Base-by-base conservation (phyloP, 768 basidiomycete species). In the Kockovaella imperatae region DNA sequence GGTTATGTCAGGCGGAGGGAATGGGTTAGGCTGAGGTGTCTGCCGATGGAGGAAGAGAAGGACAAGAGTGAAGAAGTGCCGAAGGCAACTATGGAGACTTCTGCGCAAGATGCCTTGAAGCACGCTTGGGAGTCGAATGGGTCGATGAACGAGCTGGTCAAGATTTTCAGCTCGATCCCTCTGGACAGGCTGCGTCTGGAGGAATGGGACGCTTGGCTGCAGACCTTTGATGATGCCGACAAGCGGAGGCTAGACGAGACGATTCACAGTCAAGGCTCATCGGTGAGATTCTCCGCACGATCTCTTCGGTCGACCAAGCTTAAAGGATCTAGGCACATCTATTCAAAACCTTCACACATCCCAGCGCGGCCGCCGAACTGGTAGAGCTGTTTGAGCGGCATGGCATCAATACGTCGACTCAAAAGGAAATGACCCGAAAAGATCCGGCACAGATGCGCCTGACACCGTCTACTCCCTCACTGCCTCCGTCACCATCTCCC, bases 1-100 rank as follows among this genome's bases (percentile, higher is more conserved):
- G 65, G 65, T 10, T 67, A 62, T 62, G 65, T 67, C 7, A 51
- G 65, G 31, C 25, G 65, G 34, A 42, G 65, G 38, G 62, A 63
- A 48, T 67, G 65, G 65, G 60, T 67, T 18, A 42, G 65, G 17
- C 41, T 67, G 35, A 50, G 64, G 29, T 41, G 38, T 41, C 20
- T 10, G 10, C 36, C 36, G 36, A 20, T 10, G 18, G 36, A 38
- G 10, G 18, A 20, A 45, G 11, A 20, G 13, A 17, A 21, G 6
- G 41, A 43, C 21, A 38, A 18, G 15, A 7, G 23, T 18, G 13
- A 39, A 14, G 24, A 21, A 23, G 31, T 14, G 4, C 36, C 13
- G 26, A 28, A 35, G 13, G 36, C 13, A 8, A 38, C 8, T 8
- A 38, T 8, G 18, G 36, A 10, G 11, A 11, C 8, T 8, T 13